Base-by-base conservation (phyloP, 768 basidiomycete species). In the Leccinum variicolor region DNA sequence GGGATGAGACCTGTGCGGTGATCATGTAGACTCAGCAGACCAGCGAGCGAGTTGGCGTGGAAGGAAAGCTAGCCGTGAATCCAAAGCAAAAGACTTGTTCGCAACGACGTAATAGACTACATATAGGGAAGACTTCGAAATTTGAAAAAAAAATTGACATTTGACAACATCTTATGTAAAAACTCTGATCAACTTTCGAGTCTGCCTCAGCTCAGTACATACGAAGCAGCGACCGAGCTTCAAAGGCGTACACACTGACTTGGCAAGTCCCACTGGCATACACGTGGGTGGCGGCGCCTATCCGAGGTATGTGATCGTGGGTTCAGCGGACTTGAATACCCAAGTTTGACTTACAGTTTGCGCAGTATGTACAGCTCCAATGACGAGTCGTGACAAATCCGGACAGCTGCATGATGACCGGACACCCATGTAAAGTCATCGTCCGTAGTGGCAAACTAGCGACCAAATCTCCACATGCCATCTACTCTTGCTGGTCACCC, bases 401-500 rank as follows among this genome's bases (percentile, higher is more conserved):
- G 43, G 21, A 23, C 43, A 21, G 6, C 13, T 45, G 11, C 43
- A 21, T 23, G 10, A 23, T 45, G 13, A 25, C 45, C 6, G 45
- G 13, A 23, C 8, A 25, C 21, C 11, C 14, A 19, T 28, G 3
- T 36, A 17, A 17, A 17, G 10, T 10, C 8, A 15, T 41, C 26
- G 23, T 49, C 15, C 8, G 13, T 34, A n/a, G 54, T n/a, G 7
- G 31, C 28, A 6, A 41, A 33, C 51, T 39, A 23, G 47, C n/a
- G 21, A 6, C 25, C 1, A 13, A 19, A 19, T 1, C 23, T 31
- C 13, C 28, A 21, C 25, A 64, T 61, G 64, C 5, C 54, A 49
- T 14, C 23, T 7, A 53, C 45, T 17, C 61, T 83, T 50, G 76
- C 80, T 59, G 71, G 75, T 10, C 68, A 77, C 10, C 74, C 74